Percentiles rank a stretch among this genome's conserved stretches.
phyloP scores from a whole-genome alignment of 2,329 filamentous ascomycete genomes.

The Ceratocystis colombiana region DNA sequence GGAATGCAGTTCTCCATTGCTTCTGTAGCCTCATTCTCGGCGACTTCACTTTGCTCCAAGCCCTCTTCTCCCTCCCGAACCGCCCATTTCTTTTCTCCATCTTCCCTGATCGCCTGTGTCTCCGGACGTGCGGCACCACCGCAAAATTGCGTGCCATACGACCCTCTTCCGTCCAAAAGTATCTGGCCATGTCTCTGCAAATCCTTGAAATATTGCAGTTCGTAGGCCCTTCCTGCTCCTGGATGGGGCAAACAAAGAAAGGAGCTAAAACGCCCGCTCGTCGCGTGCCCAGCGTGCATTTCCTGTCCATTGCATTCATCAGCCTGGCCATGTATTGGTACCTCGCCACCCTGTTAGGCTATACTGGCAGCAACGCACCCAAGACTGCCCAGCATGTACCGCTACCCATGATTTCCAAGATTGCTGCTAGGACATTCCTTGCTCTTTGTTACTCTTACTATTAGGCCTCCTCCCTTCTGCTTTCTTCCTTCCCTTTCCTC shows the following conservation, averaged over 20 bases:
- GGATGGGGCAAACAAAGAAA: background rate
- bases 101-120: background rate
- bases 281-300: background rate
- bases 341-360: background rate
- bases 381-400: background rate
- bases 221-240: background rate
- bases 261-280: background rate
- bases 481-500: background rate
- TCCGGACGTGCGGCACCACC: background rate
- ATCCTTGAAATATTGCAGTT: background rate
- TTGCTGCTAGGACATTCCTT: background rate
- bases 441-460: background rate
- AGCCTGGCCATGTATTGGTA: background rate
- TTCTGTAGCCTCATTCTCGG: background rate
- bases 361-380: background rate
- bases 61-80: background rate
- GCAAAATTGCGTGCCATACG: background rate
- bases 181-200: background rate
- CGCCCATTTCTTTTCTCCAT: background rate
- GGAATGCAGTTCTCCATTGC: background rate
- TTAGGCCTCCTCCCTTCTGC: background rate
- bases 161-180: background rate
- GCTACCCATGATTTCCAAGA: background rate
- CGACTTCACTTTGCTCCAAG: background rate
- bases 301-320: too few relatives aligned